phyloP scores from a whole-genome alignment of 768 basidiomycete genomes.

The Clathrus columnatus region DNA sequence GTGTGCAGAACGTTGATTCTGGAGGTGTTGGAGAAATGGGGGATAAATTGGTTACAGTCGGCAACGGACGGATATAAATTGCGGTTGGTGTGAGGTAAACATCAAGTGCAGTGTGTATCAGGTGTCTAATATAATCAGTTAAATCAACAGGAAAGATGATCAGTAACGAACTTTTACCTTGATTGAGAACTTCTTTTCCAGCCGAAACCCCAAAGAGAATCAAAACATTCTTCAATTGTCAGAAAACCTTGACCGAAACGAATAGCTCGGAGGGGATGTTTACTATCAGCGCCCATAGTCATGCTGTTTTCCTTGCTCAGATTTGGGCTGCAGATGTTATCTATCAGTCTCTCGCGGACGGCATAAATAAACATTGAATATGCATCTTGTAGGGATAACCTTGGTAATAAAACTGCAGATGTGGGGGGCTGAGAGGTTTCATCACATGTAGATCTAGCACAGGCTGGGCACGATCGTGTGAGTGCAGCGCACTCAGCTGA shows the following conservation, averaged over 20 bases:
- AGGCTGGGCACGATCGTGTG: slow-evolving; percentile 31
- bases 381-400: slow-evolving; percentile 33
- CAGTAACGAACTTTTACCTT: slow-evolving; percentile 27
- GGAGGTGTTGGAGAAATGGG: slow-evolving; percentile 54
- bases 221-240: slow-evolving; percentile 34
- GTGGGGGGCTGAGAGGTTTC: slow-evolving; percentile 12
- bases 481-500: slow-evolving; percentile 37
- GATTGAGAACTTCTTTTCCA: slow-evolving; percentile 50
- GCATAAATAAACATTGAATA: slow-evolving; percentile 50
- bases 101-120: slow-evolving; percentile 54
- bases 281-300: not conserved
- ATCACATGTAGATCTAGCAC: slow-evolving; percentile 14
- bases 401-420: slow-evolving; percentile 34
- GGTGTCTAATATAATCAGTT: slow-evolving; percentile 33
- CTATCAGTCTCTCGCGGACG: slow-evolving; percentile 41
- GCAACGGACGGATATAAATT: slow-evolving; percentile 57
- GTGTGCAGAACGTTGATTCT: slow-evolving; percentile 25
- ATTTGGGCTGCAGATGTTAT: slow-evolving; percentile 43
- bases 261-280: slow-evolving; percentile 22
- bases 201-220: slow-evolving; percentile 54
- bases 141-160: slow-evolving; percentile 11
- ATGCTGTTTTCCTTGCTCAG: not conserved
- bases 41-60: slow-evolving; percentile 49
- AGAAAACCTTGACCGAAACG: slow-evolving; percentile 58
- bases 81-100: slow-evolving; percentile 37